Base-by-base conservation (phyloP, 2,329 filamentous ascomycete genomes). In the Cadophora sp. region DNA sequence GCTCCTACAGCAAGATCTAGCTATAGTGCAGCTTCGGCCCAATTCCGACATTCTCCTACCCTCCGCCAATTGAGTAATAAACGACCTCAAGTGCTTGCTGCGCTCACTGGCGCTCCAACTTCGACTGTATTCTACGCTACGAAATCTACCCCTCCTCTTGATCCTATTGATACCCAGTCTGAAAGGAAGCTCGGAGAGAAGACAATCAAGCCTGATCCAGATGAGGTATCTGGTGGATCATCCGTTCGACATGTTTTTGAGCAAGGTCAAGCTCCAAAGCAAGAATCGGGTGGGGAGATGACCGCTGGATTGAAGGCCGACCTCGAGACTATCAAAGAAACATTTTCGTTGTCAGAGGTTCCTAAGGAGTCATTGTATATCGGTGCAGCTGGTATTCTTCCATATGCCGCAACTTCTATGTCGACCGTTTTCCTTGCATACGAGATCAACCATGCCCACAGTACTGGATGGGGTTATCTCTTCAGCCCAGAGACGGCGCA, bases 331-430 rank as follows among this genome's bases (percentile, higher is more conserved):
- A 86, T 93, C 76, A 88, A 88, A 75, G 89, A 92, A 16, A 91
- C 91, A 0, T 91, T 94, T 76, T 86, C 84, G 24, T 83, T 94
- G 43, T 77, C 79, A 40, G 81, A 82, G 1, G 91, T 93, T 4
- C 92, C 92, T 8, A 87, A 84, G 74, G 88, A 92, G 77, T 87
- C 91, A 26, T 84, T 90, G 60, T 83, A 85, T 67, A 85, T 94
- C 53, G 92, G 92, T 66, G 83, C 92, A 68, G 92, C 92, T 6
- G 94, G 93, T 76, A 90, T 97, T 1, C 76, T 97, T 5, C 93
- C 96, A 56, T 97, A 97, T 80, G 83, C 97, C 11, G 92, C 86
- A 51, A 97, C 94, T 4, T 97, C 94, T 0, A 77, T 94, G 3
- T 88, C 92, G 40, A 97, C 94, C 0, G 86, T 97, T 64, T 94